These are phyloP conservation scores for Sapria himalayana DNA, from an alignment of 345 rosid genomes.

Conservation along the genomic window DNA sequence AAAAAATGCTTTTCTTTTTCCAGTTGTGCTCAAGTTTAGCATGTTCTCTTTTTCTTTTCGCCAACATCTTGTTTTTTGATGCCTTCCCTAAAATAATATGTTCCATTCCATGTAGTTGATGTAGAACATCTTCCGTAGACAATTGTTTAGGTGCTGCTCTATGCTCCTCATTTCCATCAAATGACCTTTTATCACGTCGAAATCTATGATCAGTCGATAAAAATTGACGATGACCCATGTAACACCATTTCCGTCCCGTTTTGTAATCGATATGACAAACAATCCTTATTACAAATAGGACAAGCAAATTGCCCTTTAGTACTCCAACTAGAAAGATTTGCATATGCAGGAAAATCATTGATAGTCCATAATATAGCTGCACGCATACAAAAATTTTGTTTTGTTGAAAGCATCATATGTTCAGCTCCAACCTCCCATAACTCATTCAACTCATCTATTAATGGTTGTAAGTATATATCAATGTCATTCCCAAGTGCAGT, in stretches of 20 bases:
- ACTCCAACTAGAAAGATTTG: not conserved
- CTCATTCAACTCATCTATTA: slow-evolving; percentile 1
- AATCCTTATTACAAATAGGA: not conserved
- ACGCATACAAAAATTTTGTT: not conserved
- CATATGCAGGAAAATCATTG: slow-evolving; percentile 4
- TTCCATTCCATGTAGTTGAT: not conserved
- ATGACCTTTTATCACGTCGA: not conserved
- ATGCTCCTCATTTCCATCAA: not conserved
- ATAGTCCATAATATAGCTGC: slow-evolving; percentile 6
- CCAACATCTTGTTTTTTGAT: no score
- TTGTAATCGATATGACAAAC: not conserved
- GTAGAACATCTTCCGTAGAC: not conserved
- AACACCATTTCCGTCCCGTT: slow-evolving; percentile 1
- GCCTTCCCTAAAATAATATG: not conserved
- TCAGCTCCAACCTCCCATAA: not conserved
- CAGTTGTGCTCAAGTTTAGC: not conserved
- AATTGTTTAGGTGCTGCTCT: not conserved
- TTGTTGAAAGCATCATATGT: not conserved
- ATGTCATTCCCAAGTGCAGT: not conserved
- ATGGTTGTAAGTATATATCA: slow-evolving; percentile 4
- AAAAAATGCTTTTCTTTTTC: slow-evolving; percentile 4
- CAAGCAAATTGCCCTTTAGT: slow-evolving; percentile 1
- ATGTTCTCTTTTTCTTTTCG: not conserved
- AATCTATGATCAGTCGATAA: not conserved
- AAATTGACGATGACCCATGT: slow-evolving; percentile 1